Percentiles rank a stretch among this genome's conserved stretches.
phyloP scores from a whole-genome alignment of 2,329 filamentous ascomycete genomes.

The Hansfordia pulvinata region DNA sequence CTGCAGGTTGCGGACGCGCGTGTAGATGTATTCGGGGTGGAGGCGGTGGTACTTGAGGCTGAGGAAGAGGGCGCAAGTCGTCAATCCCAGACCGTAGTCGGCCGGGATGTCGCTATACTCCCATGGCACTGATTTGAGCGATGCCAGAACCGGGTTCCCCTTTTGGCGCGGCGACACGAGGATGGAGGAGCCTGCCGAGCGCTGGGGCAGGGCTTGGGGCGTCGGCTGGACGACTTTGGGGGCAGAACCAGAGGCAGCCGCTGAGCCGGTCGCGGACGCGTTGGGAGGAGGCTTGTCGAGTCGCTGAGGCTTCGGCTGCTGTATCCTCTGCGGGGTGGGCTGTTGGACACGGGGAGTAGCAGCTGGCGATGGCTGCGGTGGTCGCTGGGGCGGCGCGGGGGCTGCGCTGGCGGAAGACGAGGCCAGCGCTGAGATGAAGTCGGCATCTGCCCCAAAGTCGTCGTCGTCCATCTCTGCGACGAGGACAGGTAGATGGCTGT shows the following conservation, averaged over 20 bases:
- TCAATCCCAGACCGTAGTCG: conserved; percentile 78
- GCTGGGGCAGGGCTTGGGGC: conserved; percentile 66
- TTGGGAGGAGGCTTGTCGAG: conserved; percentile 36
- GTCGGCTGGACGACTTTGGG: conserved; percentile 70
- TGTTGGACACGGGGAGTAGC: conserved; percentile 23
- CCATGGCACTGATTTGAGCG: conserved; percentile 75
- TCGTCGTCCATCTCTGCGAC: conserved; percentile 22
- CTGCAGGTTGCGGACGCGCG: conserved; percentile 70
- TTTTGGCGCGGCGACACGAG: conserved; percentile 87
- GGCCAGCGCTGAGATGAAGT: conserved; percentile 22
- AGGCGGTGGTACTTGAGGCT: conserved; percentile 95
- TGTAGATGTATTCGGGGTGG: conserved; percentile 96
- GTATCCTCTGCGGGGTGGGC: conserved; percentile 26
- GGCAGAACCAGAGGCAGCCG: no score
- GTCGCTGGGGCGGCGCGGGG: conserved; percentile 10
- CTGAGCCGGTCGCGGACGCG: conserved; percentile 13
- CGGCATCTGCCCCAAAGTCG: conserved; percentile 30
- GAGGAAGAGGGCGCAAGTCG: conserved; percentile 83
- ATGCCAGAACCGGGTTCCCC: conserved; percentile 82
- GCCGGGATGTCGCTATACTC: conserved; percentile 95
- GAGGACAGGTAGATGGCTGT: no score
- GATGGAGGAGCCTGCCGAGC: conserved; percentile 58
- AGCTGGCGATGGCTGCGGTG: conserved; percentile 3
- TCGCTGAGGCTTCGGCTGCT: conserved; percentile 39
- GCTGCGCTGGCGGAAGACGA: conserved; percentile 11